A percentile compares a stretch with the other conserved stretches of the same genome.
Evolutionary conservation across 306 rosid species (phyloP).

Genomic region (Rosa chinensis): DNA sequence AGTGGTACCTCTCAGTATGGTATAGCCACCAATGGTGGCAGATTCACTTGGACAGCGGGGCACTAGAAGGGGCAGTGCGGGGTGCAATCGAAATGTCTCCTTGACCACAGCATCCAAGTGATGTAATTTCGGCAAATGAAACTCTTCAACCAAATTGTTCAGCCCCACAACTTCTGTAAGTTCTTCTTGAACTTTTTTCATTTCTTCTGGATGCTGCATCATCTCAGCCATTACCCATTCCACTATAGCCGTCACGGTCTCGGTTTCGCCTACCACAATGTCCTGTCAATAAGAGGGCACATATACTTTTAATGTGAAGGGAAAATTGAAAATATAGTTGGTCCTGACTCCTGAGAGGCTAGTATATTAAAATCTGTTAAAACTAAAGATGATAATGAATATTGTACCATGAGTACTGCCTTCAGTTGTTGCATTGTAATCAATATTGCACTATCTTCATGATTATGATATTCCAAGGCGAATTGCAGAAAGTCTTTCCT

Average conservation of each 20-base stretch:
- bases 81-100: slow-evolving; percentile 38
- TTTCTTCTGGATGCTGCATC: slow-evolving; percentile 14
- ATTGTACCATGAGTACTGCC: slow-evolving; percentile 35
- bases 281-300: slow-evolving; percentile 25
- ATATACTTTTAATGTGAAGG: not conserved
- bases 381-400: not conserved
- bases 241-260: slow-evolving; percentile 25
- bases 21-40: not conserved
- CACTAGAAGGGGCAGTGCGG: slow-evolving; percentile 18
- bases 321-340: not conserved
- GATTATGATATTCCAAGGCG: slow-evolving; percentile 25
- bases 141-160: slow-evolving; percentile 34
- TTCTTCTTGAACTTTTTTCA: slow-evolving; percentile 31
- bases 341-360: too few species aligned
- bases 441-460: not conserved
- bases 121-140: slow-evolving; percentile 21
- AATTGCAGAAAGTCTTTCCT: slow-evolving; percentile 29
- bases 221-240: slow-evolving; percentile 43
- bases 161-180: slow-evolving; percentile 25
- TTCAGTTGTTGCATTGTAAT: slow-evolving; percentile 27
- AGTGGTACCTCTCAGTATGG: not conserved
- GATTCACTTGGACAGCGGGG: not conserved
- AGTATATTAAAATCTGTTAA: not conserved
- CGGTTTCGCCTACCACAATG: slow-evolving; percentile 33
- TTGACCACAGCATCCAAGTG: slow-evolving; percentile 28